Percentiles rank a stretch among this genome's conserved stretches.
phyloP scores from a whole-genome alignment of 2,329 filamentous ascomycete species.

The Xylaria sp. region DNA sequence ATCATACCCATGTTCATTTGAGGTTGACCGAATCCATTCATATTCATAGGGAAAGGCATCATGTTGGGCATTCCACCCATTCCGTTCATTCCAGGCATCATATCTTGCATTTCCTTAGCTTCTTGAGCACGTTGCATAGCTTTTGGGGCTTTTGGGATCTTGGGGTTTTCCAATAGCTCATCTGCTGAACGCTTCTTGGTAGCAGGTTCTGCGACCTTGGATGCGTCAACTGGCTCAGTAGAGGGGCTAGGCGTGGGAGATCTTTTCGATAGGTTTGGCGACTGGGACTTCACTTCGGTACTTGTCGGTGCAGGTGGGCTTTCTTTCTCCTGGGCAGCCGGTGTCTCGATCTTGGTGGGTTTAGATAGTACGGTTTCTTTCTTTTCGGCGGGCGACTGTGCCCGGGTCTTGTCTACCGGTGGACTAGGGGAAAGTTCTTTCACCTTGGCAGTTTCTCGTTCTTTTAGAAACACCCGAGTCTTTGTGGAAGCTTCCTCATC shows the following conservation, averaged over 20 bases:
- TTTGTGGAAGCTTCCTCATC: slow-evolving; percentile 80
- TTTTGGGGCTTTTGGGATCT: slow-evolving; percentile 68
- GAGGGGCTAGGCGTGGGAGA: slow-evolving; percentile 35
- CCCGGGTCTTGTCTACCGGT: slow-evolving; percentile 43
- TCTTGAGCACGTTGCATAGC: slow-evolving; percentile 63
- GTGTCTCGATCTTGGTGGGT: slow-evolving; percentile 40
- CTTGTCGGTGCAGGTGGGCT: slow-evolving; percentile 35
- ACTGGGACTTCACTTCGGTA: slow-evolving; percentile 42
- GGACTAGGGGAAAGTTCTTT: slow-evolving; percentile 57
- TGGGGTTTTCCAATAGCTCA: slow-evolving; percentile 68
- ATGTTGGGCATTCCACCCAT: slow-evolving; percentile 56
- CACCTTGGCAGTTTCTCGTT: slow-evolving; percentile 56
- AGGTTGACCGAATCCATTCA: slow-evolving; percentile 46
- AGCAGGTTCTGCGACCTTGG: slow-evolving; percentile 28
- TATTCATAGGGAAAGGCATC: slow-evolving; percentile 49
- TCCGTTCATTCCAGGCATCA: slow-evolving; percentile 42
- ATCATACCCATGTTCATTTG: slow-evolving; percentile 47
- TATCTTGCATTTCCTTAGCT: slow-evolving; percentile 54
- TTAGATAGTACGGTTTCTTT: slow-evolving; percentile 46
- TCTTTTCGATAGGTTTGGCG: slow-evolving; percentile 31
- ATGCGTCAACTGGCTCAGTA: slow-evolving; percentile 29
- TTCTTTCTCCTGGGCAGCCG: slow-evolving; percentile 36
- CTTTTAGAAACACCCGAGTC: slow-evolving; percentile 74
- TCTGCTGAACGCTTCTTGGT: slow-evolving; percentile 84
- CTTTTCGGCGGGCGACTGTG: slow-evolving; percentile 34